Evolutionary conservation across 2,329 filamentous ascomycete species (phyloP).

Genomic region (Sclerotiophoma versabilis): DNA sequence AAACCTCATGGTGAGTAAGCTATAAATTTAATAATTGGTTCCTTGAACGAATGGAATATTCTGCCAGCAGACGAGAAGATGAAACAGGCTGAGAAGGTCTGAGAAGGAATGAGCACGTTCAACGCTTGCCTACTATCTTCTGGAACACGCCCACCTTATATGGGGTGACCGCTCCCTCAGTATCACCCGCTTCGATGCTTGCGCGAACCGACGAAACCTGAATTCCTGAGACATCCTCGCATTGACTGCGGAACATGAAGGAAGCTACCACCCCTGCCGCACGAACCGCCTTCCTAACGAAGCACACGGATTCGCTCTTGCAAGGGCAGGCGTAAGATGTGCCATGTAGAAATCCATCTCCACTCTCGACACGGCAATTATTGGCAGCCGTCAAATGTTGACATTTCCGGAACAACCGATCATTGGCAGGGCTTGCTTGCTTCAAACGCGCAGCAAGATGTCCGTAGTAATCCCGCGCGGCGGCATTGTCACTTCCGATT

Average conservation of each 20-base stretch:
- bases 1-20: slow-evolving; percentile 41
- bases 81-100: slow-evolving; percentile 38
- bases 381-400: slow-evolving; percentile 5
- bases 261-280: slow-evolving; percentile 17
- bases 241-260: slow-evolving; percentile 24
- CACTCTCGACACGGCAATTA: slow-evolving; percentile 22
- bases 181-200: slow-evolving; percentile 11
- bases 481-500: not conserved
- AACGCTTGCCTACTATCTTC: slow-evolving; percentile 32
- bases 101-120: slow-evolving; percentile 47
- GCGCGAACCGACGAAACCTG: slow-evolving; percentile 12
- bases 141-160: slow-evolving; percentile 36
- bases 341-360: slow-evolving; percentile 17
- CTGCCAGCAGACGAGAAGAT: slow-evolving; percentile 43
- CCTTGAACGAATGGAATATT: slow-evolving; percentile 29
- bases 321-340: slow-evolving; percentile 22
- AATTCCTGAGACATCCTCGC: slow-evolving; percentile 29
- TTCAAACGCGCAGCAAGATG: slow-evolving; percentile 7
- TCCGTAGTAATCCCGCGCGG: slow-evolving; percentile 9
- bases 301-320: slow-evolving; percentile 7
- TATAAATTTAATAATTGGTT: slow-evolving; percentile 16
- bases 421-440: not conserved
- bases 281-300: slow-evolving; percentile 8
- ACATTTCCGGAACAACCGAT: slow-evolving; percentile 11
- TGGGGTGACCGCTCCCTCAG: slow-evolving; percentile 23